A percentile compares a stretch with the other conserved stretches of the same genome.
Evolutionary conservation across 495 filamentous ascomycete genomes (phyloP).

Genomic region (Tuber melanosporum): DNA sequence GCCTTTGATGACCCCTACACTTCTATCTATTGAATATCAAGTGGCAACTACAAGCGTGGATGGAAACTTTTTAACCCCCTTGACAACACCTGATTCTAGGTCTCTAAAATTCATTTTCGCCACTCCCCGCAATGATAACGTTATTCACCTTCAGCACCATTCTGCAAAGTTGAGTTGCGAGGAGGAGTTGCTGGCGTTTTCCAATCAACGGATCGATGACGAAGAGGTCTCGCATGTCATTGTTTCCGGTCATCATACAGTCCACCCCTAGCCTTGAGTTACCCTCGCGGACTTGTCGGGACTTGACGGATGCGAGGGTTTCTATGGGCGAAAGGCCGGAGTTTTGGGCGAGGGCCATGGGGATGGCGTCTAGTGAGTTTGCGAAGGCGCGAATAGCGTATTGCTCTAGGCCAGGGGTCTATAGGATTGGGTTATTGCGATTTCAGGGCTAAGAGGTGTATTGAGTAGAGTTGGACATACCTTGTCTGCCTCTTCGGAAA

Average conservation of each 20-base stretch:
- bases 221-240: constrained; percentile 95
- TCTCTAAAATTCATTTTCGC: constrained; percentile 81
- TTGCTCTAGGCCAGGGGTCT: constrained; percentile 91
- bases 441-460: neutral
- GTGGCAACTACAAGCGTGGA: neutral
- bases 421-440: constrained; percentile 20
- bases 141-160: constrained; percentile 99
- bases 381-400: constrained; percentile 98
- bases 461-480: constrained; percentile 40
- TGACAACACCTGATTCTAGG: neutral
- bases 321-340: constrained; percentile 93
- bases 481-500: constrained; percentile 91
- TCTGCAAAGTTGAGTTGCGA: constrained; percentile 93
- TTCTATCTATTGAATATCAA: neutral
- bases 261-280: constrained; percentile 84
- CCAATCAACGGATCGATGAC: constrained; percentile 97
- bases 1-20: neutral
- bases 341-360: constrained; percentile 97
- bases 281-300: constrained; percentile 85
- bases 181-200: constrained; percentile 90
- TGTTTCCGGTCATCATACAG: constrained; percentile 91
- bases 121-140: constrained; percentile 89
- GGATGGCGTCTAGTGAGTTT: constrained; percentile 87
- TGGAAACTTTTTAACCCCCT: neutral
- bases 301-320: constrained; percentile 89